These are phyloP conservation scores for Taphrina communis DNA, from an alignment of 1,139 yeast species.

Conservation along the genomic window DNA sequence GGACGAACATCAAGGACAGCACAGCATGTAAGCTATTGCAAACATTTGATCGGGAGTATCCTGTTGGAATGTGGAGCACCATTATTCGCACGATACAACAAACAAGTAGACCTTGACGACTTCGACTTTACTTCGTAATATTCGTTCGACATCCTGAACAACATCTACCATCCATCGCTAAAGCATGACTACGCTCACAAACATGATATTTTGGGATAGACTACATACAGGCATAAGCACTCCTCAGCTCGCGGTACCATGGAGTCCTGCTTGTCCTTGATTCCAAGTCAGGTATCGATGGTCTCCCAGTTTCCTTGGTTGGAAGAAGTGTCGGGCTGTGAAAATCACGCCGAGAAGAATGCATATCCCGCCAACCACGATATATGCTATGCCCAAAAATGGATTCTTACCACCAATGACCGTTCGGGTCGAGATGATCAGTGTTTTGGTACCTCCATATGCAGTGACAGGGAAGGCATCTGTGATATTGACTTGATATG, in stretches of 20 bases:
- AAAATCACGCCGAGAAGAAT: constrained; percentile 65
- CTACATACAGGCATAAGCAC: no score
- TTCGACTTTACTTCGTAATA: neutral
- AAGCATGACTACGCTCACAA: neutral
- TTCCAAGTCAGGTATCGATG: constrained; percentile 71
- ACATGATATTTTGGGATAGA: neutral
- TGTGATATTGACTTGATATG: constrained; percentile 66
- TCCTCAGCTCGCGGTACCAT: neutral
- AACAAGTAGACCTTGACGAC: neutral
- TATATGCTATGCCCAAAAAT: constrained; percentile 86
- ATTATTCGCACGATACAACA: neutral
- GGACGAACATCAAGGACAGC: constrained; percentile 16
- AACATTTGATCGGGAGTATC: constrained; percentile 40
- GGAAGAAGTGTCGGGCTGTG: constrained; percentile 64
- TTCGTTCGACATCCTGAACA: neutral
- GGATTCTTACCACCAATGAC: constrained; percentile 89
- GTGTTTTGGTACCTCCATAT: constrained; percentile 79
- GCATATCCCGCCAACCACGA: constrained; percentile 92
- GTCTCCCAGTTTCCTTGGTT: constrained; percentile 79
- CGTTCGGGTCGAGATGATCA: constrained; percentile 81
- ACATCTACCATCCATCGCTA: constrained; percentile 7
- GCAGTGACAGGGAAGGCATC: constrained; percentile 73
- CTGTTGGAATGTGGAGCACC: constrained; percentile 21
- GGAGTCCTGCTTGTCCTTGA: constrained; percentile 19
- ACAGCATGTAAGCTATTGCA: constrained; percentile 18